Base-by-base conservation (phyloP, 2,329 filamentous ascomycete genomes). In the Aspergillus tanneri region DNA sequence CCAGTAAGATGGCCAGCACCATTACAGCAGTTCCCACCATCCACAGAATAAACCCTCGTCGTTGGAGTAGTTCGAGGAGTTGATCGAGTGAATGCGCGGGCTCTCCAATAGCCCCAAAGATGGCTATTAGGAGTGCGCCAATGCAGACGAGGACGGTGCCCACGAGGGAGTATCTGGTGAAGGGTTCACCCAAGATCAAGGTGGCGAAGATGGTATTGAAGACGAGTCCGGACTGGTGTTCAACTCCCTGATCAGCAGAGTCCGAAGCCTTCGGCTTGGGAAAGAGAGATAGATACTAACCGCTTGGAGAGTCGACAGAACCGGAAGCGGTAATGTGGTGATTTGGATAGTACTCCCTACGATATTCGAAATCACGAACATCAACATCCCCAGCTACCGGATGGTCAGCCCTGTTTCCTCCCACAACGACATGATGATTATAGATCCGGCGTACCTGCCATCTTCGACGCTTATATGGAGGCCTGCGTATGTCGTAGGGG, bases 181-280 rank as follows among this genome's bases (percentile, higher is more conserved):
- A 99, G 4, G 91, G 89, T 71, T 99, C 92, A 63, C 87, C 86
- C 39, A 99, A 81, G 62, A 97, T 89, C 48, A 97, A 75, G 36
- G 90, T 95, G 53, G 93, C 93, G 78, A 95, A 96, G 70, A 97
- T 90, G 48, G 92, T 96, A 76, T 99, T 99, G 79, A 99, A 99
- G 53, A 99, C 93, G 46, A 99, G 80, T 36, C 93, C 93, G 3
- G 92, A 95, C 67, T 81, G 58, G 49, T 47, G 24, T 23, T 25
- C n/a, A 25, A 19, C 11, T 38, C 34, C 47, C n/a, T 34, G n/a
- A 21, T 54, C 53, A 58, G 49, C 30, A 39, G 49, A 18, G 36
- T 34, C 50, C 8, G 23, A 12, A 10, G 42, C 35, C 18, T 37
- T n/a, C n/a, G 45, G 36, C 34, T 25, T 19, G 25, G 37, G 30